These are phyloP conservation scores for Erythrophleum fordii DNA, from an alignment of 306 rosid genomes.

Conservation along the genomic window DNA sequence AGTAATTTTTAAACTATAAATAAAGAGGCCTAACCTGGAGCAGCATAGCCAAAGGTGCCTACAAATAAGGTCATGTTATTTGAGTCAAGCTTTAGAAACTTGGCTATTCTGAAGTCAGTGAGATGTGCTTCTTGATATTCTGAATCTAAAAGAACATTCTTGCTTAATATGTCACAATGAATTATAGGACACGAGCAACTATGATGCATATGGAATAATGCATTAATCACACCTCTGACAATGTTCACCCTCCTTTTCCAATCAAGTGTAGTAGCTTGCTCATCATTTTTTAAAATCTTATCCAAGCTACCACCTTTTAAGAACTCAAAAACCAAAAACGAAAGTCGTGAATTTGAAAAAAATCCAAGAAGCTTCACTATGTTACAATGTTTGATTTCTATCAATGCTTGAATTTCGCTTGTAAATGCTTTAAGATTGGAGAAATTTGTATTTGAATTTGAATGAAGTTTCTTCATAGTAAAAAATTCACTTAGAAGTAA, in stretches of 20 bases:
- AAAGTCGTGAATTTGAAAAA: constrained; percentile 24
- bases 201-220: constrained; percentile 22
- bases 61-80: constrained; percentile 13
- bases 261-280: not conserved
- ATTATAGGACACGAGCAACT: not conserved
- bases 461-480: constrained; percentile 27
- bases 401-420: too few relatives aligned
- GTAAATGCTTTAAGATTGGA: too few relatives aligned
- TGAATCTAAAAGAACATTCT: not conserved
- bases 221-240: not conserved
- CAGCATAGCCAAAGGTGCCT: constrained; percentile 13
- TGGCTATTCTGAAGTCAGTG: not conserved
- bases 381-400: too few relatives aligned
- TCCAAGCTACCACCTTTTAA: not conserved
- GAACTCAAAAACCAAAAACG: constrained; percentile 32
- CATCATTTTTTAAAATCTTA: not conserved
- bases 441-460: not conserved
- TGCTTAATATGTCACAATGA: not conserved
- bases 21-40: not conserved
- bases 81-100: constrained; percentile 2
- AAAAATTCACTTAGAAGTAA: not conserved
- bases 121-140: not conserved
- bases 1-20: too few relatives aligned
- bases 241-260: constrained; percentile 1
- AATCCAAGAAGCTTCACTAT: constrained; percentile 31